Evolutionary conservation across 2,329 filamentous ascomycete genomes (phyloP), one percentile per base, ranked within the genome.

Genomic region (Aspergillus ochraceus): DNA sequence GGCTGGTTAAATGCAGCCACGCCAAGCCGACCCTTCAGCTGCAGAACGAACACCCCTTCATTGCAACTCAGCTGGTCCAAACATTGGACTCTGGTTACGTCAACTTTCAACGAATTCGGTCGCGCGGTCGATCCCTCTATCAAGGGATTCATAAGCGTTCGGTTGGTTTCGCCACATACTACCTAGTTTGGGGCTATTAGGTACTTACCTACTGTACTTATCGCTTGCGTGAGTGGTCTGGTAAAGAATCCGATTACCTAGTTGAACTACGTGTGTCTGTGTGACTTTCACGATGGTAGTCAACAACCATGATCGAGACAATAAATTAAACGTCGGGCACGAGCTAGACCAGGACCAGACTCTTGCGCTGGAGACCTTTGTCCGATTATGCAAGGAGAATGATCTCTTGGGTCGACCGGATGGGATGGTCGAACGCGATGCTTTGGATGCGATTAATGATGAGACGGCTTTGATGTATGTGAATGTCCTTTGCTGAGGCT

Each of bases 301-400:
- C 45, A 9, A 22, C 20, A 14, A 19, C 71, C 70, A 42, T 6
- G 6, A 42, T 42, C 6, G 17, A 6, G 17, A 42, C 14, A 5
- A 42, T 17, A 42, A 6, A n/a, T 42, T 14, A 8, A 42, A 20
- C 68, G 67, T 60, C 75, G 58, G 71, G 8, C 11, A 30, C 24
- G 20, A 50, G 19, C 22, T 47, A 24, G 45, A 47, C 11, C 19
- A 47, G 45, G 45, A 24, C 19, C 45, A 47, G 45, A 47, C 17
- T 12, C 9, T 10, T 42, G 58, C 49, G 14, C 45, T 59, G n/a
- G 55, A 46, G 5, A 32, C 36, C 9, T 50, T 54, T 26, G n/a
- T 24, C 6, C 30, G 24, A 22, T 50, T 57, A 14, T 60, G 59
- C 26, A 32, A 53, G 2, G 58, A 63, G 3, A 19, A 49, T 17